Conservation (phyloP, 495 filamentous ascomycete genomes). For the Talaromyces liani region DNA sequence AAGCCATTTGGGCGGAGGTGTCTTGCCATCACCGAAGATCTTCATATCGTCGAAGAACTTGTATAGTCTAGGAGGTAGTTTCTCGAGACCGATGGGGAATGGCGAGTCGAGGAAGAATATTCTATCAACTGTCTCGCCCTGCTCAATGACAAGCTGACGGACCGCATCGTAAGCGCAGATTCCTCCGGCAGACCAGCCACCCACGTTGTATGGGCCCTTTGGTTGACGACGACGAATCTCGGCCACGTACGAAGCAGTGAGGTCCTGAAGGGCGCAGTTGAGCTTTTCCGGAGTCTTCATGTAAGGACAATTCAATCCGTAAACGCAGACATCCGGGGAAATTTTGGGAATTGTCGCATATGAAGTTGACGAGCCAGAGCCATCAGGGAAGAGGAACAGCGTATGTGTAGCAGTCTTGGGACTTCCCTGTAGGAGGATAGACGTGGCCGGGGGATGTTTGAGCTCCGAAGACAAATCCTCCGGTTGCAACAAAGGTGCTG, state of each 20-base stretch:
- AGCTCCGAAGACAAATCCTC: constrained; percentile 3
- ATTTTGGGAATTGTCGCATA: constrained; percentile 54
- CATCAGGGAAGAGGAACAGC: constrained; percentile 30
- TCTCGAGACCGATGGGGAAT: constrained; percentile 68
- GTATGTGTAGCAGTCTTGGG: constrained; percentile 17
- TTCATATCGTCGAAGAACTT: constrained; percentile 73
- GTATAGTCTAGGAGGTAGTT: constrained; percentile 68
- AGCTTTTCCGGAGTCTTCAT: constrained; percentile 53
- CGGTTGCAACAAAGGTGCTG: background rate
- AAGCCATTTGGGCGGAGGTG: constrained; percentile 68
- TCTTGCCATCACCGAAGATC: constrained; percentile 58
- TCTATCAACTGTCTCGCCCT: constrained; percentile 61
- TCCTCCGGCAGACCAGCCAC: constrained; percentile 84
- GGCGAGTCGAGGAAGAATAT: constrained; percentile 81
- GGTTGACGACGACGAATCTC: constrained; percentile 68
- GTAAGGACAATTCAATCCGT: constrained; percentile 60
- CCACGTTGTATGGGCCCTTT: constrained; percentile 60
- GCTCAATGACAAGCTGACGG: constrained; percentile 59
- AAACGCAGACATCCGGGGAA: constrained; percentile 46
- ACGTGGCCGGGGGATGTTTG: constrained; percentile 22
- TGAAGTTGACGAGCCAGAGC: constrained; percentile 29
- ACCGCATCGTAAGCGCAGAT: constrained; percentile 82
- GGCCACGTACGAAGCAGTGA: constrained; percentile 51
- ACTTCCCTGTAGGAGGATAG: constrained; percentile 24
- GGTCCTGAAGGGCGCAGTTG: constrained; percentile 46